Evolutionary conservation across 371 early-diverging fungal species (phyloP).

Genomic region (Mortierella sp.): DNA sequence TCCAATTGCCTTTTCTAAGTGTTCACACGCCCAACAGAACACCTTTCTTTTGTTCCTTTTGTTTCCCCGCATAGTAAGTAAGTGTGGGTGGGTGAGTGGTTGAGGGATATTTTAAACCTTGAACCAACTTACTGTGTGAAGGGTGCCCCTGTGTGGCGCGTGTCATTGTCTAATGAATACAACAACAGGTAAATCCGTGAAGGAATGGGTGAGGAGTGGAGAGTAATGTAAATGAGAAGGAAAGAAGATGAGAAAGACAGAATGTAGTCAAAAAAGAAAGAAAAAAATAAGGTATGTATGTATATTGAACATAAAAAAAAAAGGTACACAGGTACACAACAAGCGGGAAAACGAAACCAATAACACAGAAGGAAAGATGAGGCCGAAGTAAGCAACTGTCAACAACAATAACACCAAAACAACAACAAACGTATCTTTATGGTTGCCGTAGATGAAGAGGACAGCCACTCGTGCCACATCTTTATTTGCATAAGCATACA

Average conservation of each 20-base stretch:
- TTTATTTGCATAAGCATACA: too few species aligned
- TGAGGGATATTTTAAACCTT: too few species aligned
- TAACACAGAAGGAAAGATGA: neutral
- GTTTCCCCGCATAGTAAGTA: too few species aligned
- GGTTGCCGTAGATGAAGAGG: neutral
- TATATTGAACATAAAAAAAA: too few species aligned
- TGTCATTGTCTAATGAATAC: conserved; percentile 17
- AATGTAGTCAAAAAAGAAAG: neutral
- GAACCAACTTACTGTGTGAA: conserved; percentile 12
- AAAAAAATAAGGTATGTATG: neutral
- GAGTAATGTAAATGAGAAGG: neutral
- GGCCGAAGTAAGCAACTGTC: neutral
- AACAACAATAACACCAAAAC: neutral
- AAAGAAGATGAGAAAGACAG: neutral
- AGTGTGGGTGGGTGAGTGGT: too few species aligned
- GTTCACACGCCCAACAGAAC: too few species aligned
- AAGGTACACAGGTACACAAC: neutral
- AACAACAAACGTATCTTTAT: neutral
- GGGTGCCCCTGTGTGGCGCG: conserved; percentile 30
- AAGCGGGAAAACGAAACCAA: neutral
- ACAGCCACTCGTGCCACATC: neutral
- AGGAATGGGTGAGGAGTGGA: conserved; percentile 2
- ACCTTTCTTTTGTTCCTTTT: too few species aligned
- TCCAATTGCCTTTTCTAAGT: too few species aligned
- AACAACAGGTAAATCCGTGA: neutral